Evolutionary conservation across 2,329 filamentous ascomycete genomes (phyloP), one percentile per base, ranked within the genome.

Genomic region (Fusarium tricinctum): DNA sequence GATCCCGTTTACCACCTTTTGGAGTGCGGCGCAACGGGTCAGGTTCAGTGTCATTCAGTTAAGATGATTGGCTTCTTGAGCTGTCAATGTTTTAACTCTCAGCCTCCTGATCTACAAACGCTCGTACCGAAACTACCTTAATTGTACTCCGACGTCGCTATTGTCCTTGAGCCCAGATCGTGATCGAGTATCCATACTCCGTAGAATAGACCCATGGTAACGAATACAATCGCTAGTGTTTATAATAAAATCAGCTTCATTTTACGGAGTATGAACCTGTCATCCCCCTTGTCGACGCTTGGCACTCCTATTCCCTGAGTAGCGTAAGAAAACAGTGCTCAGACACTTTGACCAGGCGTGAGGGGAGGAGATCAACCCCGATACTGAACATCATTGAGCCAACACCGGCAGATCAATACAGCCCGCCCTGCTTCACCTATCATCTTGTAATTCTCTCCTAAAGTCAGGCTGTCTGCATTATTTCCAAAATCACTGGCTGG

Each of bases 241-340:
- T 49, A 53, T 39, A 66, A 51, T 56, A 54, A 64, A 53, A 66
- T 49, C 54, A 66, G 22, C 42, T 48, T 66, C 48, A 66, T 58
- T 54, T 63, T 44, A n/a, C n/a, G n/a, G n/a, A n/a, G n/a, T n/a
- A 69, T 35, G 19, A 30, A 58, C 44, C 48, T 52, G 39, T 35
- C 50, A 40, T 45, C 3, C 54, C 30, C 61, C 66, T 46, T 62
- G 55, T 49, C 39, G 23, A 26, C 13, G 22, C 45, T 28, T 23
- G 46, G 45, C 57, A 60, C 49, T 52, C 52, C 39, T 42, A 59
- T 47, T 40, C 39, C 20, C 44, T 19, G 28, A 38, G 17, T n/a
- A 38, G 39, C 20, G 39, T n/a, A 15, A 40, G 32, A 55, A 14
- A 26, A 8, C 26, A 26, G 35, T 19, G 35, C 35, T 38, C n/a